These are phyloP conservation scores for Neurospora cerealis DNA, from an alignment of 495 filamentous ascomycete species.

Conservation along the genomic window DNA sequence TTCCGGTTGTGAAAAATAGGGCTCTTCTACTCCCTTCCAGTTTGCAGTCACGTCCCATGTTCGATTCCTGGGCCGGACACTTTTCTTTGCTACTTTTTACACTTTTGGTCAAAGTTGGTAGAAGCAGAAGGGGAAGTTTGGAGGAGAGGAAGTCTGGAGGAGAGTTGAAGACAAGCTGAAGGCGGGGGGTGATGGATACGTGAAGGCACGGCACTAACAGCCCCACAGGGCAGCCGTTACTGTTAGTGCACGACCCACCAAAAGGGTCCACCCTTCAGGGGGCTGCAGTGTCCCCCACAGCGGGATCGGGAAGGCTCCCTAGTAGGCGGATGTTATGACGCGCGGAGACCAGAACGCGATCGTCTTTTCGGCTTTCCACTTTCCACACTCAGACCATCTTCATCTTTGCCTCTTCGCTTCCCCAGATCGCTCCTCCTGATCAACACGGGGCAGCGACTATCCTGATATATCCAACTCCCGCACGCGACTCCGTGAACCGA, in stretches of 20 bases:
- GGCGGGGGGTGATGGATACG: background rate
- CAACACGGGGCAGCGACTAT: background rate
- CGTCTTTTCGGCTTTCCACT: background rate
- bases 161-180: background rate
- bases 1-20: background rate
- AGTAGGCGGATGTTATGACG: background rate
- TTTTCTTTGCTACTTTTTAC: background rate
- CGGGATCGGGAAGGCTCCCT: background rate
- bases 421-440: background rate
- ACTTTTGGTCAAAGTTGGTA: no score
- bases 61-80: background rate
- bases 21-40: background rate
- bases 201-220: background rate
- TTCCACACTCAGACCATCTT: background rate
- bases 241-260: background rate
- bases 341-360: background rate
- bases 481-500: background rate
- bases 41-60: background rate
- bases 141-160: background rate
- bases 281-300: background rate
- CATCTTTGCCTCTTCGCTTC: background rate
- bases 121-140: no score
- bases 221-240: background rate
- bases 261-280: background rate
- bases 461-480: background rate